Conservation (phyloP, 1,284 basidiomycete genomes). For the Phylloboletellus chloephorus region DNA sequence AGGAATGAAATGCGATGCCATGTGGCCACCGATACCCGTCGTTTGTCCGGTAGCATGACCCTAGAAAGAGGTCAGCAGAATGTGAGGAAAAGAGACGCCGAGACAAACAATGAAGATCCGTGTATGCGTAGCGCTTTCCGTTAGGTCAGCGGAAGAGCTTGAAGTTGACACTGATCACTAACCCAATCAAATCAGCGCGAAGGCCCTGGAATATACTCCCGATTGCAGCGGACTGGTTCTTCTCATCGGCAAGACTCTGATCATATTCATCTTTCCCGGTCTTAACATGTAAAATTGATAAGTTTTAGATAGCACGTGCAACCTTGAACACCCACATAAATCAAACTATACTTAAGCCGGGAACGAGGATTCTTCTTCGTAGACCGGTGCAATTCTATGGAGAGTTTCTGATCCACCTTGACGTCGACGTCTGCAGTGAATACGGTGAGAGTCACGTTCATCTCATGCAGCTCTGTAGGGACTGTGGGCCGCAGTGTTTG, state of each 20-base stretch:
- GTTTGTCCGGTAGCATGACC: slow-evolving; percentile 85
- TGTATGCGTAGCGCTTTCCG: slow-evolving; percentile 33
- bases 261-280: slow-evolving; percentile 86
- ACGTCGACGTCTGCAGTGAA: slow-evolving; percentile 78
- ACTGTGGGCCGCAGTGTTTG: too few species aligned
- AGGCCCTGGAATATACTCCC: slow-evolving; percentile 79
- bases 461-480: slow-evolving; percentile 36
- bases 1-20: slow-evolving; percentile 88
- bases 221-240: slow-evolving; percentile 54
- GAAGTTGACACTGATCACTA: slow-evolving; percentile 17
- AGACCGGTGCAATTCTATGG: slow-evolving; percentile 74
- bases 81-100: background rate
- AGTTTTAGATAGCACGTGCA: slow-evolving; percentile 1
- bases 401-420: slow-evolving; percentile 61
- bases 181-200: slow-evolving; percentile 78
- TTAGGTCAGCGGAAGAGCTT: slow-evolving; percentile 4
- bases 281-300: slow-evolving; percentile 32
- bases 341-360: slow-evolving; percentile 72
- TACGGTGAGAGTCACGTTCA: slow-evolving; percentile 71
- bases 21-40: slow-evolving; percentile 86
- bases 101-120: slow-evolving; percentile 67
- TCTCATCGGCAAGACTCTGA: slow-evolving; percentile 57
- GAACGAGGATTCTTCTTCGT: slow-evolving; percentile 89
- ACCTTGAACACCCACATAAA: slow-evolving; percentile 59
- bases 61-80: slow-evolving; percentile 29